Evolutionary conservation across 192 early-diverging fungal species (phyloP).

Genomic region (Haplosporangium gracile): DNA sequence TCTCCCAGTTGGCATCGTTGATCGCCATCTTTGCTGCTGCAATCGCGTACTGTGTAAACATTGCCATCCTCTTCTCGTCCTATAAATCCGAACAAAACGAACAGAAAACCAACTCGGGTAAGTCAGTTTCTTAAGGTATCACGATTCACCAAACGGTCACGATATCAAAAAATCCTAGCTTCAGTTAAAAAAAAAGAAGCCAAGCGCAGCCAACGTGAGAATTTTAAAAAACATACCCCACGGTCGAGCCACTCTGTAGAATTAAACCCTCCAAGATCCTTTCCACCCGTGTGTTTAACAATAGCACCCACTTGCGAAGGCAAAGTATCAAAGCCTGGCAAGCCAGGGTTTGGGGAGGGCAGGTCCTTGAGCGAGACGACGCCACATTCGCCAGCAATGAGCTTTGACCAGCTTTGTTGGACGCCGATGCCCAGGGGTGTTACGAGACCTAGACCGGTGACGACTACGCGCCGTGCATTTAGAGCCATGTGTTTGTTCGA

Average conservation of each 20-base stretch:
- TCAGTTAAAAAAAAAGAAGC: not conserved
- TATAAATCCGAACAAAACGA: constrained; percentile 27
- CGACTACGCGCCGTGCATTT: constrained; percentile 82
- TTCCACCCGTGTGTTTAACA: constrained; percentile 66
- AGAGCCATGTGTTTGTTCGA: constrained; percentile 24
- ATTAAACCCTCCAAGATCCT: constrained; percentile 73
- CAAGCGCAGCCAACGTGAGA: too few relatives aligned
- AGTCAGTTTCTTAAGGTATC: too few relatives aligned
- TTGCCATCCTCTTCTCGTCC: constrained; percentile 83
- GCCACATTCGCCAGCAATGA: constrained; percentile 82
- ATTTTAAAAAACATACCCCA: constrained; percentile 65
- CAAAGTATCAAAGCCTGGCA: constrained; percentile 71
- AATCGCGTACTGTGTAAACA: constrained; percentile 91
- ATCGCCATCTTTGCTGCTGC: constrained; percentile 88
- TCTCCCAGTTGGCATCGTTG: constrained; percentile 82
- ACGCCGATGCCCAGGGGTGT: constrained; percentile 90
- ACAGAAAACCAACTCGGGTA: not conserved
- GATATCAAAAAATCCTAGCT: not conserved
- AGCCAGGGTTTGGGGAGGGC: constrained; percentile 20
- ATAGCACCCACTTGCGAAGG: constrained; percentile 84
- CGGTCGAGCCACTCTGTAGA: constrained; percentile 79
- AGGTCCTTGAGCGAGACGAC: constrained; percentile 74
- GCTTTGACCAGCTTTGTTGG: constrained; percentile 74
- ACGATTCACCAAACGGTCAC: too few relatives aligned
- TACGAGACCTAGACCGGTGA: constrained; percentile 94